These are phyloP conservation scores for Silene coronaria DNA, from an alignment of 179 eudicot species.

Conservation along the genomic window DNA sequence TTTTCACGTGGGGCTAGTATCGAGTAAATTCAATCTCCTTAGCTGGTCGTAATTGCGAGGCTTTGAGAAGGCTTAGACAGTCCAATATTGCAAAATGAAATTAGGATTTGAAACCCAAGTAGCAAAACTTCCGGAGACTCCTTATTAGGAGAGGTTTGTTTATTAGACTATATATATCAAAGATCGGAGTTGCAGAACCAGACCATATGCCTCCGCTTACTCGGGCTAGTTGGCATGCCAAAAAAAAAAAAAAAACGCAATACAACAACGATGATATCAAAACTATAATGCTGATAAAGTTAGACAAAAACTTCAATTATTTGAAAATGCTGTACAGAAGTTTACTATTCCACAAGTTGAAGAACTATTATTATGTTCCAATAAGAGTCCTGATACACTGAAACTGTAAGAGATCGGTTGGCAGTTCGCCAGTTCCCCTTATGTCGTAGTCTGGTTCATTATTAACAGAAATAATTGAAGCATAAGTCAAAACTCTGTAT, in stretches of 20 bases:
- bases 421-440: constrained; percentile 9
- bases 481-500: constrained; percentile 3
- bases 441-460: constrained; percentile 14
- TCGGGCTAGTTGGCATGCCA: not conserved
- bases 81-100: no score
- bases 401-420: constrained; percentile 15
- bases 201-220: not conserved
- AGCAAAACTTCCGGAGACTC: not conserved
- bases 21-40: not conserved
- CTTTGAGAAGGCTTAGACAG: no score
- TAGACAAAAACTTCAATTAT: not conserved
- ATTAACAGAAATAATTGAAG: constrained; percentile 21
- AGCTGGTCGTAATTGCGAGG: no score
- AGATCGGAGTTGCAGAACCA: not conserved
- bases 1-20: not conserved
- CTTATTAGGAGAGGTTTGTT: not conserved
- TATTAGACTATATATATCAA: not conserved
- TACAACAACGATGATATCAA: not conserved
- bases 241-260: not conserved
- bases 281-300: not conserved
- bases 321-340: not conserved
- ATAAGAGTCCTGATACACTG: constrained; percentile 15
- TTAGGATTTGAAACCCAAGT: not conserved
- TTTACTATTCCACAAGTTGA: not conserved
- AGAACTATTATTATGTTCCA: no score